Base-by-base conservation (phyloP, 148 eudicot genomes). In the Rhododendron simsii region DNA sequence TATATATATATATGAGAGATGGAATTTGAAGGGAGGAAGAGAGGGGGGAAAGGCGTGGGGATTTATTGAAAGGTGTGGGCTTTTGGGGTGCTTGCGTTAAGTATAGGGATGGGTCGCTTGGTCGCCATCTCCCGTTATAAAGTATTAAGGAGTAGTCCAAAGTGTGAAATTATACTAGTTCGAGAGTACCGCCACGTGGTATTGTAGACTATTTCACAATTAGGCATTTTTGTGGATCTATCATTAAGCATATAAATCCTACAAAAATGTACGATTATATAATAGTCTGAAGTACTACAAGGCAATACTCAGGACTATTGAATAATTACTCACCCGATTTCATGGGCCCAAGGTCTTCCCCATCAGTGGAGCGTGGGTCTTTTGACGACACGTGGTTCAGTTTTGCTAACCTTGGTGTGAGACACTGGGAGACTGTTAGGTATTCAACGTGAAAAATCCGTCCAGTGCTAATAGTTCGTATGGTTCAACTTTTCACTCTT, bases 201-300 rank as follows among this genome's bases (percentile, higher is more conserved):
- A 41, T 0, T 41, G 0, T 5, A 41, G 1, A 41, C 6, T 41
- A 41, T 5, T 41, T 41, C 5, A 41, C 0, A 5, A 41, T 41
- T 0, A 5, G 0, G 5, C 5, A 5, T 41, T 41, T 0, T 41
- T 41, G 7, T 41, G 7, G 44, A 0, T 41, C 7, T 41, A 41
- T 0, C 44, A 41, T 0, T 41, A 5, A 41, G 0, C 5, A 0
- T 0, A 5, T 41, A 0, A 5, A 41, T 41, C 0, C 0, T 41
- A 41, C 1, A 41, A 41, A 41, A 41, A 41, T 41, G 7, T 41
- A 1, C 1, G 6, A 0, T 41, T 41, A 0, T 41, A 6, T 41
- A 41, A 0, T 41, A 7, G 1, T 41, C 0, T 1, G 7, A 41
- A 41, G 1, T 41, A 41, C 7, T 7, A 41, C 7, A 0, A 41